Evolutionary conservation across 768 basidiomycete genomes (phyloP).

Genomic region (Rhodotorula sphaerocarpa): DNA sequence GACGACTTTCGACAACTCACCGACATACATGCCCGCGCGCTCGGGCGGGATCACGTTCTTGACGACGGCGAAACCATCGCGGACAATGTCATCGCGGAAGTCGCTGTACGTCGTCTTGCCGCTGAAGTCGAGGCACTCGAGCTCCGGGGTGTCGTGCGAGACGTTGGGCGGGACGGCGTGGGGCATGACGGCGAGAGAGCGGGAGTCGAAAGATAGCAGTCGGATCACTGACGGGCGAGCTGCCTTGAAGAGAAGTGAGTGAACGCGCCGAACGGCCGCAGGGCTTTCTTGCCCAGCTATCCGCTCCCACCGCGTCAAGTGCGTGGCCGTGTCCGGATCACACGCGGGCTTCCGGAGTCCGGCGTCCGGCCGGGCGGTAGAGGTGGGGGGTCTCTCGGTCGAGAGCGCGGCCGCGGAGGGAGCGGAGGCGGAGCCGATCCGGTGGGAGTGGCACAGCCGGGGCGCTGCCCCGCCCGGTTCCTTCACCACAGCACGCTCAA

Average conservation of each 20-base stretch:
- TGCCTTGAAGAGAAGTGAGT: too few relatives aligned
- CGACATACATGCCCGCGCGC: not conserved
- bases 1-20: not conserved
- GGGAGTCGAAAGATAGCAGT: not conserved
- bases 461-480: too few relatives aligned
- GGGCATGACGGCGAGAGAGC: not conserved
- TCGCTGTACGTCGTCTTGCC: conserved; percentile 13
- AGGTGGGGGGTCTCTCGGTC: too few relatives aligned
- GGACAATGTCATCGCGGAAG: conserved; percentile 21
- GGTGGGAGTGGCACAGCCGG: too few relatives aligned
- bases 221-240: not conserved
- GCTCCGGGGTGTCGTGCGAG: conserved; percentile 1
- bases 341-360: too few relatives aligned
- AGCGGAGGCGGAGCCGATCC: too few relatives aligned
- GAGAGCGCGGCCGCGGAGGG: too few relatives aligned
- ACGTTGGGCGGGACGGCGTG: conserved; percentile 10
- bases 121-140: conserved; percentile 26
- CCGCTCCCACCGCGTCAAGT: not conserved
- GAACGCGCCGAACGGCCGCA: not conserved
- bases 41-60: not conserved
- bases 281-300: not conserved
- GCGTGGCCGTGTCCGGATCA: too few relatives aligned
- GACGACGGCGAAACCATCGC: conserved; percentile 13
- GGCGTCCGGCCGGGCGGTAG: too few relatives aligned
- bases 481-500: too few relatives aligned